Base-by-base conservation (phyloP, 192 early-diverging fungal genomes). In the Coemansia sp. region DNA sequence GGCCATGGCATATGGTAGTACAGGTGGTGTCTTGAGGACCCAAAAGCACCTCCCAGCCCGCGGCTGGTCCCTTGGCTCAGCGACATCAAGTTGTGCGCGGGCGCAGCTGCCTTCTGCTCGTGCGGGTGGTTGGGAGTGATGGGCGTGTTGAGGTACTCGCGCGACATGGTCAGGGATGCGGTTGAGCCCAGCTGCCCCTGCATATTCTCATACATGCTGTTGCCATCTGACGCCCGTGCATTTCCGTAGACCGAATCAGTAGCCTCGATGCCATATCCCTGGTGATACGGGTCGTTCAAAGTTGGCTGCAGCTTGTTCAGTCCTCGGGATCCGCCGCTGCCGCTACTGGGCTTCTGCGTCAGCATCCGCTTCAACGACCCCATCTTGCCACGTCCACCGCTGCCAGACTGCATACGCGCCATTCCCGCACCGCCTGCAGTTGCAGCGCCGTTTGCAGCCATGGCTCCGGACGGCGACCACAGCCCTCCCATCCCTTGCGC, bases 1-100 rank as follows among this genome's bases (percentile, higher is more conserved):
- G 75, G 75, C 75, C 75, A 78, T 21, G 69, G 68, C 75, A 78
- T 78, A 15, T 67, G 69, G 64, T 78, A 78, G 49, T 71, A 71
- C 15, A 78, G 43, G 46, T 78, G 67, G 39, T 69, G 48, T 11
- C 59, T 54, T 3, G 58, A 50, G 10, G 64, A 57, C 17, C 61
- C 36, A 34, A 60, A 60, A 3, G 53, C 58, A 11, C 63, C 60
- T 28, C 73, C 67, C 26, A 60, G 47, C 2, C 53, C 58, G 36
- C 60, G 47, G 58, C 57, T 58, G 0, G 56, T 26, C 37, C 58
- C 51, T n/a, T 20, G 34, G 42, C 28, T 37, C 46, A 50, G 15
- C 18, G 18, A 39, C 63, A 64, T 9, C 54, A 64, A 15, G 53
- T 60, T 50, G 16, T 57, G 53, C 11, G 41, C 30, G 32, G 32